A percentile compares a stretch with the other conserved stretches of the same genome.
Evolutionary conservation across 164 flowering plant species (phyloP).

Genomic region (Brasenia schreberi): DNA sequence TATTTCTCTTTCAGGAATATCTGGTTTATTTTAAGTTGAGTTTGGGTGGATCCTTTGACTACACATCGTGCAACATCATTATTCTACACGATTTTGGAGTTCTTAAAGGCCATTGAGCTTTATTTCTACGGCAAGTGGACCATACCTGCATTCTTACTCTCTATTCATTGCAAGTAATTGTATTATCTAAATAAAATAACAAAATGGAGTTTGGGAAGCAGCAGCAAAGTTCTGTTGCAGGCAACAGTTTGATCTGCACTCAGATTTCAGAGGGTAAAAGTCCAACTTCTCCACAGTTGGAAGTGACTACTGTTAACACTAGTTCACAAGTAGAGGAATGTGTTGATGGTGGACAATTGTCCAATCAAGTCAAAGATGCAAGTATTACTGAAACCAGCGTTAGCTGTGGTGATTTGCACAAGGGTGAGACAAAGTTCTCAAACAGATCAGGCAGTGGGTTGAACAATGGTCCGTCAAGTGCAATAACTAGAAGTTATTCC

Average conservation of each 20-base stretch:
- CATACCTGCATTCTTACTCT: neutral
- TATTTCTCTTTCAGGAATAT: slow-evolving; percentile 5
- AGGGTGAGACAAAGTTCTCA: slow-evolving; percentile 3
- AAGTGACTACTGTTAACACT: neutral
- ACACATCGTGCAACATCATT: too few species aligned
- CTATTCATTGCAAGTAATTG: neutral
- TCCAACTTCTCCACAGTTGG: neutral
- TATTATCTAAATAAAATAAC: too few species aligned
- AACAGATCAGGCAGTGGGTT: neutral
- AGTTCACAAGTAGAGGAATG: slow-evolving; percentile 4
- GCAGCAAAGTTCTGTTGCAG: slow-evolving; percentile 2
- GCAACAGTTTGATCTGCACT: slow-evolving; percentile 1
- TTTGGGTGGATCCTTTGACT: neutral
- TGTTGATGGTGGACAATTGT: slow-evolving; percentile 4
- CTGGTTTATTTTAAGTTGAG: neutral
- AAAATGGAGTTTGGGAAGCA: neutral
- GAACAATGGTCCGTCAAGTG: slow-evolving; percentile 5
- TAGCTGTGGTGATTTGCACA: neutral
- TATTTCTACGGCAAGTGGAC: neutral
- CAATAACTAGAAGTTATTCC: slow-evolving; percentile 10
- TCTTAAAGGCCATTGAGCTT: neutral
- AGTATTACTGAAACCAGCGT: neutral
- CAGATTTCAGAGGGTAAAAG: slow-evolving; percentile 2
- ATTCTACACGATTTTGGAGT: too few species aligned
- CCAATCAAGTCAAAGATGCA: slow-evolving; percentile 5